These are phyloP conservation scores for Volvox reticuliferus DNA, from an alignment of 139 green algal genomes.

Conservation along the genomic window DNA sequence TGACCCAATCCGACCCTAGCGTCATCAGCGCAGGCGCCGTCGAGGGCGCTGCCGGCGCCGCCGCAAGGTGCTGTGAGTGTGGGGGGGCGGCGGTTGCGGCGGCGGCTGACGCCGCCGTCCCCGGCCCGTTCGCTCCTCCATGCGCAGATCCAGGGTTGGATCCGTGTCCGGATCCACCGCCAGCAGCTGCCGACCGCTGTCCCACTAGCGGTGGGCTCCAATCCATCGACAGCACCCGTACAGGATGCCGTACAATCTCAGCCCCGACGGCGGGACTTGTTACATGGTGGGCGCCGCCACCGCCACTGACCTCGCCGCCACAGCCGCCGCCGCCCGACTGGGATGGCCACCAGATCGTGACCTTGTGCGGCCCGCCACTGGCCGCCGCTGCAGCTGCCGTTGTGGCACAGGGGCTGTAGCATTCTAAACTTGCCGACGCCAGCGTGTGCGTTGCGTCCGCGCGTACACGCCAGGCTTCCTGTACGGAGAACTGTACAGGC, in stretches of 20 bases:
- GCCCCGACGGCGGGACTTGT: conserved; percentile 45
- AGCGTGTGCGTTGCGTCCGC: conserved; percentile 56
- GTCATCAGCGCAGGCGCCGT: conserved; percentile 73
- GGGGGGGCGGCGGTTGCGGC: too few relatives aligned
- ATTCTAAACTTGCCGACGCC: conserved; percentile 58
- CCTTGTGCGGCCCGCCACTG: conserved; percentile 45
- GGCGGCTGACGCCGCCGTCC: not conserved
- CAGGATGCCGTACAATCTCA: conserved; percentile 64
- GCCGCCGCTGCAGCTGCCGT: conserved; percentile 4
- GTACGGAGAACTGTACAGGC: not conserved
- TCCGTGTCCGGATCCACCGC: too few relatives aligned
- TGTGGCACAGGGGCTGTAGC: conserved; percentile 62
- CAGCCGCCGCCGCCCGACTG: not conserved
- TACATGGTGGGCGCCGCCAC: not conserved
- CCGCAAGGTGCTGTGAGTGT: not conserved
- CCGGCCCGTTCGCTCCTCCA: not conserved
- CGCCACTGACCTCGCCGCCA: not conserved
- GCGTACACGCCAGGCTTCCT: conserved; percentile 53
- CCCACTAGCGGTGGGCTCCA: conserved; percentile 62
- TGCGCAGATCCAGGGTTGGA: too few relatives aligned
- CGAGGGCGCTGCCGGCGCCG: conserved; percentile 19
- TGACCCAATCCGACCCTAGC: conserved; percentile 63
- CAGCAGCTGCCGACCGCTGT: not conserved
- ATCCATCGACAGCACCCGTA: conserved; percentile 55
- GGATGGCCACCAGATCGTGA: conserved; percentile 70